Evolutionary conservation across 495 filamentous ascomycete genomes (phyloP), one percentile per base, ranked within the genome.

Genomic region (Neurospora sp.): DNA sequence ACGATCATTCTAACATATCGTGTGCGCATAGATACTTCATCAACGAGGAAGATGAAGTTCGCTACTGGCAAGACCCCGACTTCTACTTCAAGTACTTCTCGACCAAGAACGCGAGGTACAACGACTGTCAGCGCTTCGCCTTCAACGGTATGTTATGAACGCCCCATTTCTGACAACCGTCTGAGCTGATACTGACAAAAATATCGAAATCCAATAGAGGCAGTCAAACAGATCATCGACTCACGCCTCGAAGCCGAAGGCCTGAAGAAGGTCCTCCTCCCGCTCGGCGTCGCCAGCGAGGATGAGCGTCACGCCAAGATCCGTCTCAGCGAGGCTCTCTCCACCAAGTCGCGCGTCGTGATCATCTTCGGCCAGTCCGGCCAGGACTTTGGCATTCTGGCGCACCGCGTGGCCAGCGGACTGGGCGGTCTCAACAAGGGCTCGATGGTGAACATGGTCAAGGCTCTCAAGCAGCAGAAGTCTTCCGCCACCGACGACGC

Each of bases 331-430:
- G 20, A 79, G 41, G 84, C 91, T 70, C 77, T 97, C 8, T 73
- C 79, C 41, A 78, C 75, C n/a, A 88, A 86, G 41, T 85, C 85
- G 22, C 89, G 92, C 14, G 82, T 97, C 10, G 81, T 96, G n/a
- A 79, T 97, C 70, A 82, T 96, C 71, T 86, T 96, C 74, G 91
- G 91, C 72, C 90, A 95, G 72, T 78, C 85, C 2, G 74, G 71
- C 12, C 91, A 96, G 76, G 90, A 95, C 70, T 83, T 96, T 4
- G 93, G 92, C 4, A 83, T 94, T 69, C 88, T 93, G 75, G 87
- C 93, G 7, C 90, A 91, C 76, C 90, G 93, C 16, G 82, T 87
- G 8, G 78, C 91, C 22, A 85, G 88, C 71, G 81, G 86, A 3
- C 73, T 77, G 0, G 87, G 87, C 3, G 88, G 91, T 59, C 85